Base-by-base conservation (phyloP, 768 basidiomycete genomes). In the Podaxis sp. region DNA sequence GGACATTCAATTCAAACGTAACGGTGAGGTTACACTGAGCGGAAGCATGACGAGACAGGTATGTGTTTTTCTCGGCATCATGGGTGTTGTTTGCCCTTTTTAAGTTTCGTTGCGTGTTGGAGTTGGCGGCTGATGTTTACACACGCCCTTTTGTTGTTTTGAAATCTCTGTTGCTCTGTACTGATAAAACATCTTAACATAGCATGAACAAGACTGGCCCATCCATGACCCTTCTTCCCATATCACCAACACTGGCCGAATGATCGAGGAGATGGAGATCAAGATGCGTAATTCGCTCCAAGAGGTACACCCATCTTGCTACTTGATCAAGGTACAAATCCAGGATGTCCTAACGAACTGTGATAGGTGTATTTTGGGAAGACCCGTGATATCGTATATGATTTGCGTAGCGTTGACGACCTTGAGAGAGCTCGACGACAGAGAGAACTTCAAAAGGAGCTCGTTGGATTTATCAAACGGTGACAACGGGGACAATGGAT, bases 181-280 rank as follows among this genome's bases (percentile, higher is more conserved):
- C 51, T 59, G 49, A 49, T 26, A 36, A 58, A 50, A 50, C 33
- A 15, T 33, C 36, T 12, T 67, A 67, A 48, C 64, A 56, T 64
- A 96, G 94, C 85, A 85, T 33, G 95, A 96, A 72, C 88, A 91
- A 74, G 96, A 96, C 72, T 90, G 84, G 76, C 86, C 93, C 26
- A 71, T 97, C 56, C 88, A 91, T 38, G 91, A 92, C 67, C 73
- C 83, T 46, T 84, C 88, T 22, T 89, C 92, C 46, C 97, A 99
- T 76, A 90, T 99, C 63, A 84, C 87, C 48, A 99, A 99, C 75
- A 89, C 90, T n/a, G 97, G 97, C 4, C 85, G 84, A 67, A 90
- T 98, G 88, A 89, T 99, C 66, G 97, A 99, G 75, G 97, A 99
- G 66, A 96, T 96, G 93, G 97, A 99, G 77, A 94, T 96, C 74